Evolutionary conservation across 1,139 yeast genomes (phyloP), one percentile per base, ranked within the genome.

Genomic region (Geotrichum citri-aurantii): DNA sequence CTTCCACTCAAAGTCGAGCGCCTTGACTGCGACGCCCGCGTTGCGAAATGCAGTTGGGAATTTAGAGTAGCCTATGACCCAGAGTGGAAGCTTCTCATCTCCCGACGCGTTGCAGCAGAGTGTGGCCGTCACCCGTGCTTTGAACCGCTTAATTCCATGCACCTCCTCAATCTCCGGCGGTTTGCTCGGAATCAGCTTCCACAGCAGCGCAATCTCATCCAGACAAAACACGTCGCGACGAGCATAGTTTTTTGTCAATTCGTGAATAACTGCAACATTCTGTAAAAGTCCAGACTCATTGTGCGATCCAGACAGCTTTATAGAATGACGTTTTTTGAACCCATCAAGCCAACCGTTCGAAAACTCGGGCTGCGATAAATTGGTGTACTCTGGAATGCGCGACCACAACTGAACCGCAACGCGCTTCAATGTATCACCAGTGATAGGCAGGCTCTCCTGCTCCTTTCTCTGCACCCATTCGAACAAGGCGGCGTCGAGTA

Each of bases 321-420:
- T 54, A 14, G 60, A 54, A 33, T 54, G 57, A n/a, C 60, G 48
- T 17, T 57, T 57, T 49, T 57, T 57, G 44, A 57, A 57, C 48
- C 60, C 60, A 29, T 57, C 60, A 4, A 57, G 47, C 60, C 60
- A 57, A 5, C 60, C 60, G 50, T 57, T 57, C 5, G 55, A 50
- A 23, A 57, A 57, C 49, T 57, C 60, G 10, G 60, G 60, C 21
- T 54, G 57, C 1, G 57, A 53, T 27, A 48, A 50, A 19, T 50
- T 48, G 12, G 60, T 51, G 42, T 57, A 57, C 21, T 57, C 57
- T 3, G 60, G 60, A 23, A 57, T 57, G 6, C 57, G 54, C 5
- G 42, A 55, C 60, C 60, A 57, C 5, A 57, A 52, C 37, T 57
- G 57, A n/a, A 55, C 57, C 12, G 60, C 60, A 24, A 50, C 51